phyloP scores from a whole-genome alignment of 1,139 yeast species.

The Saccharomyces hybrid region DNA sequence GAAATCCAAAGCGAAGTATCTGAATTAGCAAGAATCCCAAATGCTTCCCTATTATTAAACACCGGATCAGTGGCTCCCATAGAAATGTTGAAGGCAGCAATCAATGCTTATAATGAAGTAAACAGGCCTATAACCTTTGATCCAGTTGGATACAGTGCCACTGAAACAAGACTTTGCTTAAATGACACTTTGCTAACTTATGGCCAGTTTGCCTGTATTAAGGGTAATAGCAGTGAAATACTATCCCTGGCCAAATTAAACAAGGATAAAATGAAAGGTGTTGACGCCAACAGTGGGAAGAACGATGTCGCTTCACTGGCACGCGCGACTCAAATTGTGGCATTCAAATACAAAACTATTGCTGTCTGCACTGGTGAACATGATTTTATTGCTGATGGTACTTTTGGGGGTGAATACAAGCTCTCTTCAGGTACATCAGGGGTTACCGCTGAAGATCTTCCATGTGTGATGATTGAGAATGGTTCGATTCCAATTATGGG shows the following conservation, averaged over 20 bases:
- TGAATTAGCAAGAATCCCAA: slow-evolving; percentile 53
- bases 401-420: slow-evolving; percentile 21
- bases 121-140: slow-evolving; percentile 69
- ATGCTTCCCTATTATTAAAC: slow-evolving; percentile 56
- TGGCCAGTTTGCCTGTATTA: slow-evolving; percentile 64
- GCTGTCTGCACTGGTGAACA: slow-evolving; percentile 63
- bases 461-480: slow-evolving; percentile 31
- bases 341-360: slow-evolving; percentile 48
- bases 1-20: slow-evolving; percentile 61
- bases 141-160: slow-evolving; percentile 94
- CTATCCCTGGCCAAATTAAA: slow-evolving; percentile 39
- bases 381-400: slow-evolving; percentile 44
- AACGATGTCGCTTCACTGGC: slow-evolving; percentile 29
- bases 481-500: slow-evolving; percentile 72
- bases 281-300: slow-evolving; percentile 46
- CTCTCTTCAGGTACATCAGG: slow-evolving; percentile 18
- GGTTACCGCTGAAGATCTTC: slow-evolving; percentile 25
- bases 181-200: slow-evolving; percentile 44
- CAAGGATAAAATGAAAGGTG: slow-evolving; percentile 58
- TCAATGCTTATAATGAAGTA: slow-evolving; percentile 48
- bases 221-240: slow-evolving; percentile 87
- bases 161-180: slow-evolving; percentile 47
- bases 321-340: slow-evolving; percentile 45
- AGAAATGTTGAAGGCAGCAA: slow-evolving; percentile 45
- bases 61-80: slow-evolving; percentile 62